phyloP scores from a whole-genome alignment of 805 yeast species.

The Clavispora asparagi region DNA sequence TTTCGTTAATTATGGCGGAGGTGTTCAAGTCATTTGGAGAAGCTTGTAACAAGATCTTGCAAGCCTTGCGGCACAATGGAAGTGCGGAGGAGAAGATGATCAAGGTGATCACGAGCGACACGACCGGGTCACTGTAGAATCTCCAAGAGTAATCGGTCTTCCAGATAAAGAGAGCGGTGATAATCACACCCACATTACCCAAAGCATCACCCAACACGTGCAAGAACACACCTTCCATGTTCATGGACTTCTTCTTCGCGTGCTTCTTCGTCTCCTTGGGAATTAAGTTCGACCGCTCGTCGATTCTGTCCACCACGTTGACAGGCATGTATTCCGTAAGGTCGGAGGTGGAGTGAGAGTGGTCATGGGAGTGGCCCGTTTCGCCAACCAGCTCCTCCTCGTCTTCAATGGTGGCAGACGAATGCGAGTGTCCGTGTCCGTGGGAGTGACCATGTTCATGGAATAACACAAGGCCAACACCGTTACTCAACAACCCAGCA shows the following conservation, averaged over 20 bases:
- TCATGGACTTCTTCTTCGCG: constrained; percentile 53
- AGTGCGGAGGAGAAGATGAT: constrained; percentile 89
- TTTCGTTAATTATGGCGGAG: constrained; percentile 64
- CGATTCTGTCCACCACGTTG: constrained; percentile 37
- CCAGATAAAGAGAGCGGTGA: constrained; percentile 90
- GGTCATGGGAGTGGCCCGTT: constrained; percentile 5
- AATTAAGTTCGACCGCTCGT: constrained; percentile 33
- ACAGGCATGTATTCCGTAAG: constrained; percentile 42
- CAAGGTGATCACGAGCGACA: constrained; percentile 78
- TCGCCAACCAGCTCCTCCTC: constrained; percentile 3
- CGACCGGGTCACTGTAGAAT: constrained; percentile 78
- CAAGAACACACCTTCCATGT: constrained; percentile 95
- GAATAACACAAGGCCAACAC: constrained; percentile 79
- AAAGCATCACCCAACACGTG: constrained; percentile 96
- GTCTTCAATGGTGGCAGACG: neutral
- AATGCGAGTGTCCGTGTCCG: constrained; percentile 30
- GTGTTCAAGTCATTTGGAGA: constrained; percentile 83
- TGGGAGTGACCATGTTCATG: constrained; percentile 61
- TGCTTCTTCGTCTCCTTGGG: constrained; percentile 9
- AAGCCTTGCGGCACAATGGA: constrained; percentile 81
- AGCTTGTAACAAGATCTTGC: constrained; percentile 86
- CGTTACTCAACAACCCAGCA: constrained; percentile 77
- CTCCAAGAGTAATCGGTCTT: constrained; percentile 86
- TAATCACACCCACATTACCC: constrained; percentile 90
- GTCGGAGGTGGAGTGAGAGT: constrained; percentile 33